Evolutionary conservation across 257 asterid species (phyloP).

Genomic region (Hygrophila difformis): DNA sequence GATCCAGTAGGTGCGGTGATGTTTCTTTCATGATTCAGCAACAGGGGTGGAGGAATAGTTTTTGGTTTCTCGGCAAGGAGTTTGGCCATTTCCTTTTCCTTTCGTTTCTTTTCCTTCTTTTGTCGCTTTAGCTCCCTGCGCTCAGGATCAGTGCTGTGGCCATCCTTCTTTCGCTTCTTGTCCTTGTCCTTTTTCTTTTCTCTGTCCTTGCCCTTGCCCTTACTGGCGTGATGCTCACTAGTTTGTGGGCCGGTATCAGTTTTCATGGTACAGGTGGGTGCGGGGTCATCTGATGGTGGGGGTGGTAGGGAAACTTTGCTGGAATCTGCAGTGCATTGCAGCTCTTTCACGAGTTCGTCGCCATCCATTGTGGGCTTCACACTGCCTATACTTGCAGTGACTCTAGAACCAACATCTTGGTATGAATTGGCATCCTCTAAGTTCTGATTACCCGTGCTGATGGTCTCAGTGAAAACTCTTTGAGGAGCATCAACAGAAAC

Average conservation of each 20-base stretch:
- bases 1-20: constrained; percentile 2
- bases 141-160: constrained; percentile 43
- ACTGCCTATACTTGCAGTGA: constrained; percentile 90
- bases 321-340: constrained; percentile 95
- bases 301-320: constrained; percentile 46
- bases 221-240: too few species aligned
- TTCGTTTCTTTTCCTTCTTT: constrained; percentile 83
- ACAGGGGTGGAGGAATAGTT: constrained; percentile 18
- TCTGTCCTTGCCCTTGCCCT: constrained; percentile 23
- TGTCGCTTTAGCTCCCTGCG: constrained; percentile 48
- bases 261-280: constrained; percentile 21
- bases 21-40: constrained; percentile 21
- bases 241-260: constrained; percentile 27
- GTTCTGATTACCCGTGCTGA: constrained; percentile 58
- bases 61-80: constrained; percentile 37
- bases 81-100: constrained; percentile 79
- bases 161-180: constrained; percentile 42
- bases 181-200: constrained; percentile 34
- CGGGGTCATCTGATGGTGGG: constrained; percentile 20
- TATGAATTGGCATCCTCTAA: constrained; percentile 72
- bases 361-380: constrained; percentile 56
- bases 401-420: constrained; percentile 90
- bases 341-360: constrained; percentile 64
- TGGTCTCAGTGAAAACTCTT: constrained; percentile 37
- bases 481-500: constrained; percentile 82